phyloP scores from a whole-genome alignment of 495 filamentous ascomycete genomes.

The Neurospora sp. region DNA sequence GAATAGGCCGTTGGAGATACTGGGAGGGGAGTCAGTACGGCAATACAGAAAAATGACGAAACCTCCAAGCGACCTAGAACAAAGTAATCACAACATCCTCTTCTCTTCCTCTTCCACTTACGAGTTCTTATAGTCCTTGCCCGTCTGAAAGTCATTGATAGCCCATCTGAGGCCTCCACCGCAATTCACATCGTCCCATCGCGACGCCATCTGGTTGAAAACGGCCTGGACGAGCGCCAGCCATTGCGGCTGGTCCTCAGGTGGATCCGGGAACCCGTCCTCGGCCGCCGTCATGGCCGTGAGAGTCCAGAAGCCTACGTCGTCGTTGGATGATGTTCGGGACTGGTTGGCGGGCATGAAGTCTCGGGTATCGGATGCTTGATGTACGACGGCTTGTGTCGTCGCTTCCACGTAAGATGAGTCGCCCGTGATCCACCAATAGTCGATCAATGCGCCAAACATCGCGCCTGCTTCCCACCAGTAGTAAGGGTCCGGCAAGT shows the following conservation, averaged over 20 bases:
- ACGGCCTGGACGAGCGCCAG: slow-evolving; percentile 69
- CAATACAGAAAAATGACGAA: not conserved
- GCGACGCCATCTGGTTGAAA: slow-evolving; percentile 55
- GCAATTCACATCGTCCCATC: slow-evolving; percentile 64
- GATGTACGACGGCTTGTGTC: slow-evolving; percentile 57
- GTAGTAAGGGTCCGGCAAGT: slow-evolving; percentile 67
- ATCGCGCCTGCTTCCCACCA: slow-evolving; percentile 73
- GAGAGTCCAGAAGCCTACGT: slow-evolving; percentile 82
- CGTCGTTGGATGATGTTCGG: slow-evolving; percentile 68
- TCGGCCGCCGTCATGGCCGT: slow-evolving; percentile 75
- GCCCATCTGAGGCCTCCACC: slow-evolving; percentile 79
- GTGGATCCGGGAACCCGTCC: slow-evolving; percentile 60
- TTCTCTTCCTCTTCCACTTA: not conserved
- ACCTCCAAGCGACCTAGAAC: not conserved
- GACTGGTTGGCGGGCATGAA: slow-evolving; percentile 81
- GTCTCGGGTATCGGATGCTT: slow-evolving; percentile 54
- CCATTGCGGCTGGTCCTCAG: slow-evolving; percentile 57
- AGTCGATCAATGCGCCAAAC: slow-evolving; percentile 70
- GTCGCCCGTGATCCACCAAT: slow-evolving; percentile 77
- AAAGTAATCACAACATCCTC: not conserved
- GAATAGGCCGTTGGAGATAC: slow-evolving; percentile 64
- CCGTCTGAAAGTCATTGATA: slow-evolving; percentile 69
- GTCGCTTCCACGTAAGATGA: slow-evolving; percentile 59
- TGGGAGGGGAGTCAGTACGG: not conserved
- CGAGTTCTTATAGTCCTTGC: slow-evolving; percentile 73